Percentiles rank a stretch among this genome's conserved stretches.
Conservation (phyloP, 495 filamentous ascomycete species). For the Aspergillus funiculosus region DNA sequence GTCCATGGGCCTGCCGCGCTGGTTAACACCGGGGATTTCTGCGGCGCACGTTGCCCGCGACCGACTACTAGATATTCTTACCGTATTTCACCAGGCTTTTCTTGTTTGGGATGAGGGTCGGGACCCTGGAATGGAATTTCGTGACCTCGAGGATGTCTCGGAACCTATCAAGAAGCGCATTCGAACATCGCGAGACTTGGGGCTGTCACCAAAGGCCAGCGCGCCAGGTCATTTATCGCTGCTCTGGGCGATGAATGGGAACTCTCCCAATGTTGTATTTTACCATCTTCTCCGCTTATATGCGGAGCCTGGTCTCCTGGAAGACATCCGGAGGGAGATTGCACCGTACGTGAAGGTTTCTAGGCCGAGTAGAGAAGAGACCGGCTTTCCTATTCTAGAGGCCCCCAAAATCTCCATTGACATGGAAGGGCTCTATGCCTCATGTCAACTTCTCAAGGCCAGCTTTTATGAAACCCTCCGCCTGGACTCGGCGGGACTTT, state of each 20-base stretch:
- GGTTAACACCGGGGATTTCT: constrained; percentile 46
- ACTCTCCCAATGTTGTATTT: constrained; percentile 48
- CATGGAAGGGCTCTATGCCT: constrained; percentile 35
- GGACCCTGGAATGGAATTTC: constrained; percentile 43
- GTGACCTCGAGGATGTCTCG: constrained; percentile 50
- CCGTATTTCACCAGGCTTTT: constrained; percentile 47
- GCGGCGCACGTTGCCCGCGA: constrained; percentile 48
- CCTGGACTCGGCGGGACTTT: constrained; percentile 45
- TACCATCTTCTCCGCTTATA: constrained; percentile 54
- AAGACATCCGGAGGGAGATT: constrained; percentile 50
- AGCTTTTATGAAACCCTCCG: constrained; percentile 52
- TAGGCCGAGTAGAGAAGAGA: constrained; percentile 40
- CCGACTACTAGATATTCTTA: constrained; percentile 43
- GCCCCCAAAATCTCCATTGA: constrained; percentile 46
- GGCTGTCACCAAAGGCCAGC: constrained; percentile 28
- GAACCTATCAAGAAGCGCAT: constrained; percentile 43
- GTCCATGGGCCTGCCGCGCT: constrained; percentile 47
- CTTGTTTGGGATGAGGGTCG: constrained; percentile 39
- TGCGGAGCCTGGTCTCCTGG: constrained; percentile 38
- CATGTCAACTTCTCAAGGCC: constrained; percentile 48
- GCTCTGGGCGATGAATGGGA: constrained; percentile 50
- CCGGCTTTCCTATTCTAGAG: constrained; percentile 48
- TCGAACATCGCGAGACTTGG: constrained; percentile 30
- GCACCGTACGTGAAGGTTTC: constrained; percentile 38
- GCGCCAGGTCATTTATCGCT: constrained; percentile 37